Conservation (phyloP, 305 asterid genomes). For the Fraxinus albicans region DNA sequence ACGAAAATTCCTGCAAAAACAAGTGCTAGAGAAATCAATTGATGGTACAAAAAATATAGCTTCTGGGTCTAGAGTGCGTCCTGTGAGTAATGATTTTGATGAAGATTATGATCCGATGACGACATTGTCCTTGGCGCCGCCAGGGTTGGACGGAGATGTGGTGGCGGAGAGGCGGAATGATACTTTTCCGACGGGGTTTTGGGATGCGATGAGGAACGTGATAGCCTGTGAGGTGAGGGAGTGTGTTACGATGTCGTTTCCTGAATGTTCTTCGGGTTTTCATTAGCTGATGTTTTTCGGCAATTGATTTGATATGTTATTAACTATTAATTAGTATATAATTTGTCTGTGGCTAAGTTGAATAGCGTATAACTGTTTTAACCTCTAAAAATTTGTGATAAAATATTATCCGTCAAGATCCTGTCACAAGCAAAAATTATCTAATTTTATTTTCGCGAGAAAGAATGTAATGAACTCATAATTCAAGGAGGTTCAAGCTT, state of each 20-base stretch:
- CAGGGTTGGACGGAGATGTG: constrained; percentile 42
- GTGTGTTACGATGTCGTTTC: constrained; percentile 47
- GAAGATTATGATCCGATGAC: constrained; percentile 64
- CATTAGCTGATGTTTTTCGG: constrained; percentile 12
- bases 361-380: background rate
- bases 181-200: constrained; percentile 46
- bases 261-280: constrained; percentile 40
- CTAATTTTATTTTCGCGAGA: no score
- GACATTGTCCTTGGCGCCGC: constrained; percentile 64
- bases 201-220: constrained; percentile 58
- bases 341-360: background rate
- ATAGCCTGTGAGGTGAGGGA: constrained; percentile 55
- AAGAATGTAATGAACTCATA: no score
- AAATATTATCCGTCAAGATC: no score
- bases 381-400: no score
- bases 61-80: background rate
- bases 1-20: constrained; percentile 33
- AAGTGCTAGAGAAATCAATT: background rate
- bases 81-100: constrained; percentile 10
- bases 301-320: background rate
- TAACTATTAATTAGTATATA: background rate
- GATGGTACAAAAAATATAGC: constrained; percentile 4
- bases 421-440: no score
- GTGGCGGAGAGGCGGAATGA: constrained; percentile 37
- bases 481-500: background rate